These are phyloP conservation scores for Trametes polyzona DNA, from an alignment of 1,284 basidiomycete species.

Conservation along the genomic window DNA sequence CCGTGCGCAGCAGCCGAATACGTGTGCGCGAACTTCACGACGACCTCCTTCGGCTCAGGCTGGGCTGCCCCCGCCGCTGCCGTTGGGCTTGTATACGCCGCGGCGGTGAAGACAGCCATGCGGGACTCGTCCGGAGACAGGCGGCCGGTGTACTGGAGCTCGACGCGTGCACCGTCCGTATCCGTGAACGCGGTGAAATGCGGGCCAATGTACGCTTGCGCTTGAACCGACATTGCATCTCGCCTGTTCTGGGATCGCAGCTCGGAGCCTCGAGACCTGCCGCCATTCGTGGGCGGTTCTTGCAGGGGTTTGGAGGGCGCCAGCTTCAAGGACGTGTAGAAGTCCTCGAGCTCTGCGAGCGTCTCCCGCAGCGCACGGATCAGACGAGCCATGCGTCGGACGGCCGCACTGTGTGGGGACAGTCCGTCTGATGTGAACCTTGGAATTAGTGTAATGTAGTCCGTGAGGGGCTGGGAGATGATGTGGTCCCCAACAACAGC, in stretches of 20 bases:
- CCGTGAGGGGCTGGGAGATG: conserved; percentile 12
- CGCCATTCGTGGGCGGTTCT: neutral
- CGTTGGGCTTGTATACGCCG: neutral
- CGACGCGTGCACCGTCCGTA: neutral
- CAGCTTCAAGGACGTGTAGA: neutral
- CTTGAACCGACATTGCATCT: neutral
- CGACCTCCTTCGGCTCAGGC: conserved; percentile 2
- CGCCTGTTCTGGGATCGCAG: neutral
- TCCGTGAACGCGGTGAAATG: conserved; percentile 9
- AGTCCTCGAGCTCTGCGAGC: conserved; percentile 9
- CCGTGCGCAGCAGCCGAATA: conserved; percentile 17
- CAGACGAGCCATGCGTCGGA: conserved; percentile 10
- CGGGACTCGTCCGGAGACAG: neutral
- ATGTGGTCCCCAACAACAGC: conserved; percentile 20
- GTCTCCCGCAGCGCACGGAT: conserved; percentile 6
- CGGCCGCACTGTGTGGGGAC: neutral
- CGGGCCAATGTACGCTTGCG: conserved; percentile 4
- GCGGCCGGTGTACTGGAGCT: conserved; percentile 14
- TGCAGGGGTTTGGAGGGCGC: neutral
- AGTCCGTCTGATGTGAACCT: neutral
- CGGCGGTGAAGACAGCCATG: conserved; percentile 11
- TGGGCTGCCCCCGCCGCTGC: no score
- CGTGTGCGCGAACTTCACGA: conserved; percentile 22
- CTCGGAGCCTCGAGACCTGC: neutral
- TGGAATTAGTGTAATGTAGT: conserved; percentile 11